Base-by-base conservation (phyloP, 805 yeast species). In the Kluyveromyces nonfermentans region DNA sequence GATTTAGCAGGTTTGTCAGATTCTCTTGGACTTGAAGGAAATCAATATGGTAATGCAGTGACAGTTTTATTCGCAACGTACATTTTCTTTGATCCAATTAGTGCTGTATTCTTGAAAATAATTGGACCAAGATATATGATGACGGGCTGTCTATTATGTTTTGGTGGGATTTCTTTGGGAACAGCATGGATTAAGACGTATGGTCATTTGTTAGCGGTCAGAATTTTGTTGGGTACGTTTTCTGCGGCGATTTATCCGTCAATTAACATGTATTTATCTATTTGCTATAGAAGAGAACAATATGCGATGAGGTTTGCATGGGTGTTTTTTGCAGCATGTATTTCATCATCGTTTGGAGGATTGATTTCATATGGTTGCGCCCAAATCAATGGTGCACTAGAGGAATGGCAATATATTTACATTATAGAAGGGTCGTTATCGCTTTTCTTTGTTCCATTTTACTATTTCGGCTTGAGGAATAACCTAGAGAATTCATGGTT, bases 281-380 rank as follows among this genome's bases (percentile, higher is more conserved):
- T 72, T 45, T 65, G 72, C 40, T 75, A 74, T 50, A 68, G 73
- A 39, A 64, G 73, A 45, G 62, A 65, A 40, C 79, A 75, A 50
- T 66, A 72, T 46, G 76, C 75, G 1, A 60, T 67, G 20, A 62
- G 80, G 38, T 62, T 72, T 47, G 69, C 77, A 5, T 66, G 69
- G 43, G 67, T 77, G 37, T 75, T 75, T 53, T 65, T 73, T 30
- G 71, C 77, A 22, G 73, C 81, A 8, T 73, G 76, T 45, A 54
- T 77, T 33, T 71, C 80, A 7, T 72, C 77, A 35, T 77, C 78
- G 1, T 74, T 77, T 55, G 78, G 79, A 41, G 82, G 82, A n/a
- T 57, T 73, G 19, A 64, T 74, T 22, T 70, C 73, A 0, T 69
- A 65, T 46, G 80, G 74, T 17, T 64, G 77, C 40, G 56, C 69